phyloP scores from a whole-genome alignment of 306 rosid genomes.

The Adenanthera pavonina region DNA sequence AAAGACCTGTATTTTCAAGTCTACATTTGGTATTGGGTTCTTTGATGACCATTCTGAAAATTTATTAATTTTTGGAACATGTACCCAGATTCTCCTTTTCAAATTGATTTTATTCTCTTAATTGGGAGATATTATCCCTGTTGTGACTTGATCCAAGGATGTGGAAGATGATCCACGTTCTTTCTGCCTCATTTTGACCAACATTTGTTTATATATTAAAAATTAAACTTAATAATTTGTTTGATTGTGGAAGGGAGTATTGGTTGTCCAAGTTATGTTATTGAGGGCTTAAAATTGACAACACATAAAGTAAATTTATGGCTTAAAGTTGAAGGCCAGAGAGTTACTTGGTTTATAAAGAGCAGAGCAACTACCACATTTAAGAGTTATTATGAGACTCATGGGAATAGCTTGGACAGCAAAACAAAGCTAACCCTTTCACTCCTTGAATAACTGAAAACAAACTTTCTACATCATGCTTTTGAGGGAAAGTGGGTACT shows the following conservation, averaged over 20 bases:
- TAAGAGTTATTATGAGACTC: no score
- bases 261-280: neutral
- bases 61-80: neutral
- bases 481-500: neutral
- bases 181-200: neutral
- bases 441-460: neutral
- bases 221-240: neutral
- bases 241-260: neutral
- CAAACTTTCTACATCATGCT: neutral
- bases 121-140: neutral
- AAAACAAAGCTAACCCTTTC: no score
- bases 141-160: neutral
- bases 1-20: neutral
- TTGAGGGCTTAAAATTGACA: neutral
- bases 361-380: no score
- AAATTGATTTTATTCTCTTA: neutral
- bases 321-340: no score
- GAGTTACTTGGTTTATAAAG: no score
- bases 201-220: no score
- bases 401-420: no score
- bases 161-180: neutral
- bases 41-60: neutral
- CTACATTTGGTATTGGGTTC: neutral
- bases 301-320: no score
- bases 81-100: neutral